Evolutionary conservation across 2,329 filamentous ascomycete species (phyloP), one percentile per base, ranked within the genome.

Genomic region (Bipolaris zeicola): DNA sequence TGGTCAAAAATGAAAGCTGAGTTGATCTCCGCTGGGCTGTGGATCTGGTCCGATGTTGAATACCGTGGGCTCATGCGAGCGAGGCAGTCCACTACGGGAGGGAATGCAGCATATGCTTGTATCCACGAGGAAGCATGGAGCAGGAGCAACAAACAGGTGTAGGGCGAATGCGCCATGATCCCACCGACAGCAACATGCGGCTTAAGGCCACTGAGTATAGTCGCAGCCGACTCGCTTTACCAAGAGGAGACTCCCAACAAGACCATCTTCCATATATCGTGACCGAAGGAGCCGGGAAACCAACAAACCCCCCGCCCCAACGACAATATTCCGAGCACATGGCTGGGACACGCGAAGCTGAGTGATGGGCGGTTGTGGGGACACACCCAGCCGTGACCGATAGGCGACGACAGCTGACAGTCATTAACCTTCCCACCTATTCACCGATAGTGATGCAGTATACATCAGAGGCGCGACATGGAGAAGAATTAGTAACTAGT

Each of bases 131-230:
- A 44, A 33, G 31, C 3, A 24, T 28, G 16, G 47, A 31, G 16
- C 24, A 50, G 28, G 16, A 42, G 24, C 16, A 50, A 39, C 16
- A 33, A 36, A 26, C 14, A 26, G 36, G 44, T 48, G 43, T 11
- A 49, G n/a, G 36, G 22, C 44, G 52, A n/a, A 49, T 34, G 52
- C 28, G 52, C 38, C 13, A 33, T 37, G 42, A 45, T 45, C 42
- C 42, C 28, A 45, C 42, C 37, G 52, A 50, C 16, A 13, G 33
- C 36, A 43, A 50, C 48, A 39, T 31, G 49, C 37, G 41, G 52
- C 52, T 43, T 55, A 42, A 34, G 49, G 52, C 52, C 41, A 24
- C 48, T 41, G 49, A 37, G 34, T 39, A 28, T 39, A 22, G 41
- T 38, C 39, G 52, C 36, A 52, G 36, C 36, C 34, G n/a, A 46